Base-by-base conservation (phyloP, 768 basidiomycete genomes). In the Suillus sp. region DNA sequence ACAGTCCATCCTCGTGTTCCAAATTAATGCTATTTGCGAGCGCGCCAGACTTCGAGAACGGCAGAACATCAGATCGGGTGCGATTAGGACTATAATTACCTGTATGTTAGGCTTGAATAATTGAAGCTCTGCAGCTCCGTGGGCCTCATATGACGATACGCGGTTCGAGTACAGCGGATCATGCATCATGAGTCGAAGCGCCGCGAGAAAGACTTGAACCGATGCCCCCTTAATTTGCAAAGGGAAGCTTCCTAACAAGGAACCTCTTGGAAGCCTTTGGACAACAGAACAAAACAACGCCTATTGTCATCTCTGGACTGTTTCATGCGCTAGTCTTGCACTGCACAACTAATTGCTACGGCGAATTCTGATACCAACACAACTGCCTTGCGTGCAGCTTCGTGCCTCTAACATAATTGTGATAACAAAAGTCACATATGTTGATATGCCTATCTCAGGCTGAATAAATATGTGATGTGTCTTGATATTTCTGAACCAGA, bases 391-490 rank as follows among this genome's bases (percentile, higher is more conserved):
- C 27, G 8, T 18, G 48, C 7, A 30, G 25, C 13, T 18, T 50
- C 14, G 27, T 47, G 47, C 22, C 22, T 50, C 20, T 48, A 7
- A 27, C 48, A 9, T 3, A 25, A 16, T 16, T 4, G 9, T 27
- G 27, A 48, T 48, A 3, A 48, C 7, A 14, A 48, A 48, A 8
- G 27, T 27, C 11, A 27, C 48, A 18, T 9, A 27, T 10, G 10
- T 9, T 25, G 25, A 48, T 18, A 27, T 48, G 48, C 11, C 10
- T 45, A 22, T 22, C 43, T 45, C 43, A 45, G n/a, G 45, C 13
- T 47, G 45, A 47, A 6, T n/a, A n/a, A n/a, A 47, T 50, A 43
- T 43, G 51, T 53, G 30, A 32, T 53, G 51, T 53, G 13, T 53
- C 32, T 53, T 34, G 9, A 50, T 50, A 14, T 50, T 50, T 8